Percentiles rank a stretch among this genome's conserved stretches.
Evolutionary conservation across 495 filamentous ascomycete genomes (phyloP).

Genomic region (Podospora anserina): DNA sequence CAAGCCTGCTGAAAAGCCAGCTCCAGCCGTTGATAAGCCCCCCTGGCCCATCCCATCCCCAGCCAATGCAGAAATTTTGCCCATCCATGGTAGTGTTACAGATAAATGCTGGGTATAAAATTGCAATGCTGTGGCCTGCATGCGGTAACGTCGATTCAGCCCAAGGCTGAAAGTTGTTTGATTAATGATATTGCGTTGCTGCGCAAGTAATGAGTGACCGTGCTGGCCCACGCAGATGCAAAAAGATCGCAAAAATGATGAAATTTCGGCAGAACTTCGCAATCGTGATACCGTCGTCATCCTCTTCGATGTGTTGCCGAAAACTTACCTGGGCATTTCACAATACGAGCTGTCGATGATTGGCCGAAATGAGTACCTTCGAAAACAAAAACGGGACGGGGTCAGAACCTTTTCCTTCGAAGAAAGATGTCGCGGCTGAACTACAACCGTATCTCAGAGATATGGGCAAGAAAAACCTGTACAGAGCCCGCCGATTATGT

Average conservation of each 20-base stretch:
- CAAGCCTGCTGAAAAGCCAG: neutral
- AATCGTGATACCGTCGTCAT: neutral
- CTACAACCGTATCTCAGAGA: constrained; percentile 23
- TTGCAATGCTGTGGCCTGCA: neutral
- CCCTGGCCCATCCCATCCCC: neutral
- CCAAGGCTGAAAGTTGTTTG: neutral
- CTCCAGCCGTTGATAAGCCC: neutral
- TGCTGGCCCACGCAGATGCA: neutral
- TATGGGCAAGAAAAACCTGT: constrained; percentile 4
- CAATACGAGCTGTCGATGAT: neutral
- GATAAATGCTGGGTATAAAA: neutral
- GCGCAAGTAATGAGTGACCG: neutral
- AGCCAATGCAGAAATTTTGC: neutral
- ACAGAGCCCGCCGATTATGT: constrained; percentile 33
- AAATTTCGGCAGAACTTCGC: neutral
- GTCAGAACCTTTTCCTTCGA: constrained; percentile 19
- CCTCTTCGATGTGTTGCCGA: neutral
- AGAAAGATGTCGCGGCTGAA: constrained; percentile 19
- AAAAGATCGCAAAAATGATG: neutral
- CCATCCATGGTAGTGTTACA: constrained; percentile 1
- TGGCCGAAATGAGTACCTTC: constrained; percentile 15
- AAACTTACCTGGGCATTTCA: neutral
- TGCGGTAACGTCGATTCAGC: neutral
- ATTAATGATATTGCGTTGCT: neutral
- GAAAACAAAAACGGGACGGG: constrained; percentile 8